Conservation (phyloP, 306 rosid genomes). For the Rubus idaeus region DNA sequence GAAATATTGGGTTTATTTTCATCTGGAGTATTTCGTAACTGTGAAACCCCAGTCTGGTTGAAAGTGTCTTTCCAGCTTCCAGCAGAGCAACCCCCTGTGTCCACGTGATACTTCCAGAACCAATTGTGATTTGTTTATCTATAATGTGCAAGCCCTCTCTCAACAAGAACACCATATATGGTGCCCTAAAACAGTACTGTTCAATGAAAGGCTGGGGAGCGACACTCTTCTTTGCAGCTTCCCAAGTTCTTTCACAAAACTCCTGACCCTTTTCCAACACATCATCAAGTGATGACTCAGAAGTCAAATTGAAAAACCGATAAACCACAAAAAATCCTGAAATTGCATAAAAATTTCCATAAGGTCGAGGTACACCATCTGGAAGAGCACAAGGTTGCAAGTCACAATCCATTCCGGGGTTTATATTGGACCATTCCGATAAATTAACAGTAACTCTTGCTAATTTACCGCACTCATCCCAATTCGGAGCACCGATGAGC, state of each 20-base stretch:
- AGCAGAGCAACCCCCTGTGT: constrained; percentile 92
- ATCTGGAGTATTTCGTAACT: constrained; percentile 53
- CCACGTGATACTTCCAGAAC: constrained; percentile 97
- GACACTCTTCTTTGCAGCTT: constrained; percentile 75
- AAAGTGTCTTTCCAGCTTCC: constrained; percentile 79
- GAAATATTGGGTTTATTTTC: constrained; percentile 63
- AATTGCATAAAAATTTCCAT: constrained; percentile 74
- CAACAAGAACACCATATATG: constrained; percentile 71
- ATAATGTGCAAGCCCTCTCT: constrained; percentile 89
- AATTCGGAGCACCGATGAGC: constrained; percentile 81
- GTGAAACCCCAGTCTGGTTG: constrained; percentile 52
- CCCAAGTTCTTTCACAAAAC: constrained; percentile 84
- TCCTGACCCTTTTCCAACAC: constrained; percentile 70
- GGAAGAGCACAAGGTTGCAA: constrained; percentile 79
- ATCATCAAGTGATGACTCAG: constrained; percentile 81
- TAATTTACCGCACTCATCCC: constrained; percentile 75
- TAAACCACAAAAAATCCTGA: constrained; percentile 94
- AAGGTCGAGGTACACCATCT: constrained; percentile 65
- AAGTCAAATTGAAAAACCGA: constrained; percentile 76
- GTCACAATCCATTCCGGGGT: constrained; percentile 66
- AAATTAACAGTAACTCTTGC: constrained; percentile 73
- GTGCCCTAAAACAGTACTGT: constrained; percentile 97
- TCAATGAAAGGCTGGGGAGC: constrained; percentile 92
- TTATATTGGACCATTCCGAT: constrained; percentile 75
- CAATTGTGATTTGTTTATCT: constrained; percentile 68